A percentile compares a stretch with the other conserved stretches of the same genome.
Conservation (phyloP, 495 filamentous ascomycete species). For the Antarctomyces pellizariae region DNA sequence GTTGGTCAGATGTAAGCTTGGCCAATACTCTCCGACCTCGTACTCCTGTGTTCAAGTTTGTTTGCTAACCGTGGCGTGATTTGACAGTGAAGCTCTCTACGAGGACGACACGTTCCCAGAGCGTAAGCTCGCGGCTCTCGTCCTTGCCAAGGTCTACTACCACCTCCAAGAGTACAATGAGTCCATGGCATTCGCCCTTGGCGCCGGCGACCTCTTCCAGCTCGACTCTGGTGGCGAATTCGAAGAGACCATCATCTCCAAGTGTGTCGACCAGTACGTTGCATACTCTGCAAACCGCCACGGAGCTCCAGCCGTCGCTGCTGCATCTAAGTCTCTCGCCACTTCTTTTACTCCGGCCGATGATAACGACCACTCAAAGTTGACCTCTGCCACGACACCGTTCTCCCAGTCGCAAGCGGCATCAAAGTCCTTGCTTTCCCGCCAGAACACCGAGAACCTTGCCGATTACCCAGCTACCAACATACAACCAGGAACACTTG, state of each 20-base stretch:
- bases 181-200: slow-evolving; percentile 95
- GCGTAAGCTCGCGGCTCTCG: slow-evolving; percentile 78
- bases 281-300: slow-evolving; percentile 52
- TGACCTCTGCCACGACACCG: slow-evolving; percentile 72
- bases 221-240: slow-evolving; percentile 83
- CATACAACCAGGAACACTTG: slow-evolving; percentile 23
- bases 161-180: slow-evolving; percentile 97
- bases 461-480: slow-evolving; percentile 26
- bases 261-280: slow-evolving; percentile 96
- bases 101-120: slow-evolving; percentile 91
- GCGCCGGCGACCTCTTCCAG: slow-evolving; percentile 86
- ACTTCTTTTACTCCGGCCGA: slow-evolving; percentile 49
- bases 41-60: slow-evolving; percentile 1
- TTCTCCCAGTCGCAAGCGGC: slow-evolving; percentile 82
- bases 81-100: slow-evolving; percentile 70
- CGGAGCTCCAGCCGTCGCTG: slow-evolving; percentile 28
- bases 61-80: slow-evolving; percentile 5
- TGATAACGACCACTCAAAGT: slow-evolving; percentile 37
- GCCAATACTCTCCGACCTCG: slow-evolving; percentile 4
- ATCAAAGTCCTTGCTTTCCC: slow-evolving; percentile 76
- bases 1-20: slow-evolving; percentile 74
- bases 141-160: slow-evolving; percentile 95
- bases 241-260: slow-evolving; percentile 95
- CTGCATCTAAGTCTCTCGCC: too few relatives aligned
- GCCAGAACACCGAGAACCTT: slow-evolving; percentile 32